phyloP scores from a whole-genome alignment of 1,284 basidiomycete species.

The Cutaneotrichosporon cavernicola region DNA sequence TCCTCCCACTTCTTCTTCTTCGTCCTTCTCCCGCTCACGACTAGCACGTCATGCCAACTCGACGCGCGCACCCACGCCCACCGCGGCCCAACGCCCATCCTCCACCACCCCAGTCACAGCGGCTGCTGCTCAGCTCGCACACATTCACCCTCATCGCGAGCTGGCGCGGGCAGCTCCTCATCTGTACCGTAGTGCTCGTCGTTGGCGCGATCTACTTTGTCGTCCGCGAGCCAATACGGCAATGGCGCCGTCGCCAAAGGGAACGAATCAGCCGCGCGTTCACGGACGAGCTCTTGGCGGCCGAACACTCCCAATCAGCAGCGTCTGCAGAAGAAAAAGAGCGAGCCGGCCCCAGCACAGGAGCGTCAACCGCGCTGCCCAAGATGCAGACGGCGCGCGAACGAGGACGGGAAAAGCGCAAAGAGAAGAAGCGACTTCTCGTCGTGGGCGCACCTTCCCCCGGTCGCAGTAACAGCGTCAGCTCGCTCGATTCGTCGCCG shows the following conservation, averaged over 20 bases:
- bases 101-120: constrained; percentile 3
- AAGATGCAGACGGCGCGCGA: constrained; percentile 28
- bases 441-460: background rate
- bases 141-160: constrained; percentile 46
- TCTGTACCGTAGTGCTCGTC: constrained; percentile 43
- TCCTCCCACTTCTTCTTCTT: background rate
- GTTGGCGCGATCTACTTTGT: constrained; percentile 47
- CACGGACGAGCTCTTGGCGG: constrained; percentile 37
- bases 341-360: constrained; percentile 14
- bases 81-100: constrained; percentile 7
- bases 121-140: constrained; percentile 37
- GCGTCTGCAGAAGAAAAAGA: constrained; percentile 16
- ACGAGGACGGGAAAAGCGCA: constrained; percentile 37
- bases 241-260: constrained; percentile 30
- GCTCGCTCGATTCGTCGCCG: constrained; percentile 11
- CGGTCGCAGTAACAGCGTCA: constrained; percentile 3
- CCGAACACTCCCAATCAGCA: constrained; percentile 1
- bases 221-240: constrained; percentile 36
- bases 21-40: background rate
- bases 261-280: constrained; percentile 33
- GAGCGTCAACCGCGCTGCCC: constrained; percentile 15
- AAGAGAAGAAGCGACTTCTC: constrained; percentile 28
- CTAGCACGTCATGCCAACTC: constrained; percentile 15
- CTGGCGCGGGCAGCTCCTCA: constrained; percentile 50
- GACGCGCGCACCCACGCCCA: constrained; percentile 6